Percentiles rank a stretch among this genome's conserved stretches.
Evolutionary conservation across 2,329 filamentous ascomycete genomes (phyloP).

Genomic region (Paecilomyces formosus): DNA sequence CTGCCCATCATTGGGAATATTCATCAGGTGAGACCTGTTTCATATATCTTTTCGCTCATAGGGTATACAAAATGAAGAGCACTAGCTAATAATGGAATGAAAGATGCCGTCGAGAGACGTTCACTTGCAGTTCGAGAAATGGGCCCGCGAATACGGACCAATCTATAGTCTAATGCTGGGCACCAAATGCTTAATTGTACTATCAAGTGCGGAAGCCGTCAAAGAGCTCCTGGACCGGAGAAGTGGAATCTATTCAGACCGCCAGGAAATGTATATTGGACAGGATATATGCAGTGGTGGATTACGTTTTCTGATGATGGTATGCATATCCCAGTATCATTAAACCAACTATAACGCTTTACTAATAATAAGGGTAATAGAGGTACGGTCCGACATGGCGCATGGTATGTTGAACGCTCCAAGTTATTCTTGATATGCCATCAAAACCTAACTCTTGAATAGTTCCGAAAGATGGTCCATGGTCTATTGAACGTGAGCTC

Average conservation of each 20-base stretch:
- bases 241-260: slow-evolving; percentile 43
- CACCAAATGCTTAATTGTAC: slow-evolving; percentile 40
- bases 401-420: too few relatives aligned
- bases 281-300: slow-evolving; percentile 23
- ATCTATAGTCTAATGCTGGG: slow-evolving; percentile 47
- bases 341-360: not conserved
- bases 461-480: slow-evolving; percentile 33
- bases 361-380: slow-evolving; percentile 4
- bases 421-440: too few relatives aligned
- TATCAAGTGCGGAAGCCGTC: slow-evolving; percentile 39
- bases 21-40: slow-evolving; percentile 21
- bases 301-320: slow-evolving; percentile 25
- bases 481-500: slow-evolving; percentile 41
- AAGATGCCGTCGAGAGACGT: slow-evolving; percentile 36
- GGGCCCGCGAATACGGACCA: slow-evolving; percentile 47
- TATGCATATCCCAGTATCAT: slow-evolving; percentile 1
- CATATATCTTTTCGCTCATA: not conserved
- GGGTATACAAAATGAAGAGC: too few relatives aligned
- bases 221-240: slow-evolving; percentile 48
- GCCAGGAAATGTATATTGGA: slow-evolving; percentile 41
- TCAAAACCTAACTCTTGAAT: too few relatives aligned
- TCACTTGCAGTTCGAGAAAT: slow-evolving; percentile 45
- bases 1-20: slow-evolving; percentile 47
- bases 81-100: not conserved
- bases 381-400: slow-evolving; percentile 21